phyloP scores from a whole-genome alignment of 805 yeast genomes.

The Candida lessepsii region DNA sequence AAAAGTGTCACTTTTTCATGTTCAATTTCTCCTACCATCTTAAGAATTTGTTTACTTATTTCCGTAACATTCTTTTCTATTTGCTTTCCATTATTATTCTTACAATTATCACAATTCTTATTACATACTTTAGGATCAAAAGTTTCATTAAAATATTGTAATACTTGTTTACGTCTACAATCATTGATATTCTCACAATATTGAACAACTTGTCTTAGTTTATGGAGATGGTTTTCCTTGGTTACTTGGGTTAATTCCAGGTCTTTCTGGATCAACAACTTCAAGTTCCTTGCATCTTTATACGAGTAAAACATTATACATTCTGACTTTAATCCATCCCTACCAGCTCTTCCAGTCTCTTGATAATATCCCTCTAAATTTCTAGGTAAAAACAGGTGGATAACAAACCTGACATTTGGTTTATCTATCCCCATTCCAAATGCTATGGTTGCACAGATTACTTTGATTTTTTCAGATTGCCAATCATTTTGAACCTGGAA shows the following conservation, averaged over 20 bases:
- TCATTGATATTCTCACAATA: slow-evolving; percentile 90
- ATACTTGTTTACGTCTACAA: slow-evolving; percentile 84
- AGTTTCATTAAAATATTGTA: slow-evolving; percentile 85
- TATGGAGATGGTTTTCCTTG: slow-evolving; percentile 73
- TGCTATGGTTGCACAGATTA: slow-evolving; percentile 96
- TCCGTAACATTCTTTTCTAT: slow-evolving; percentile 67
- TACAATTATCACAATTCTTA: slow-evolving; percentile 84
- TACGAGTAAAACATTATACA: slow-evolving; percentile 82
- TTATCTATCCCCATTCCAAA: slow-evolving; percentile 99
- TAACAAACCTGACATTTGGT: slow-evolving; percentile 89
- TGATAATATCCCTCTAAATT: slow-evolving; percentile 95
- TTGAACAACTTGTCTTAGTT: slow-evolving; percentile 79
- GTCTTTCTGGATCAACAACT: slow-evolving; percentile 76
- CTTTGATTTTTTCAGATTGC: slow-evolving; percentile 71
- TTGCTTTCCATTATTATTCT: slow-evolving; percentile 35
- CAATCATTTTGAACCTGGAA: slow-evolving; percentile 69
- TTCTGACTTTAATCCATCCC: slow-evolving; percentile 83
- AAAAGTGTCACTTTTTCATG: slow-evolving; percentile 66
- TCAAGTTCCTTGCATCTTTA: slow-evolving; percentile 75
- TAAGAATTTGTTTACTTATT: slow-evolving; percentile 56
- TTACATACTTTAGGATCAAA: slow-evolving; percentile 67
- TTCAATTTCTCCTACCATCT: slow-evolving; percentile 56
- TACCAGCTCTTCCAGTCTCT: slow-evolving; percentile 97
- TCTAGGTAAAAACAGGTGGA: slow-evolving; percentile 84
- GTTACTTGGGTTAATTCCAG: slow-evolving; percentile 59